phyloP scores from a whole-genome alignment of 1,139 yeast genomes.

The Candida anutae region DNA sequence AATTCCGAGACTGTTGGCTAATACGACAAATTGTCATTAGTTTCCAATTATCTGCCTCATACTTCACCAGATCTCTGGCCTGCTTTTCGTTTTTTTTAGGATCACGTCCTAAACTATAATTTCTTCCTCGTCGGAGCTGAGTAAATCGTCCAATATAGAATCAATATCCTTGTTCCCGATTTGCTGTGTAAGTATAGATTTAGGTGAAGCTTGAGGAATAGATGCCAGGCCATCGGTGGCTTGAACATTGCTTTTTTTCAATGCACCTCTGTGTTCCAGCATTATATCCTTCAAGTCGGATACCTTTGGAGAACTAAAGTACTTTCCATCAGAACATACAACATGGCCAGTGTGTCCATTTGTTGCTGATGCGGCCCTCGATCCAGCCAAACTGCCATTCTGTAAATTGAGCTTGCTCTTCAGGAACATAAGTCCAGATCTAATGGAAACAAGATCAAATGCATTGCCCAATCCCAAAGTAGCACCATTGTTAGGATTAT shows the following conservation, averaged over 20 bases:
- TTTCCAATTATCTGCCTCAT: too few species aligned
- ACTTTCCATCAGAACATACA: constrained; percentile 6
- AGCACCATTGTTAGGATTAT: too few species aligned
- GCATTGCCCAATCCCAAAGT: constrained; percentile 34
- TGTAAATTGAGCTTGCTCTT: constrained; percentile 6
- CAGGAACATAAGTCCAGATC: constrained; percentile 26
- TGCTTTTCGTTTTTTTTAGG: too few species aligned
- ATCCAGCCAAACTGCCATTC: constrained; percentile 5
- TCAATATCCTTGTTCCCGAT: constrained; percentile 26
- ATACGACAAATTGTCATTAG: too few species aligned
- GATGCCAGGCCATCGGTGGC: constrained; percentile 7
- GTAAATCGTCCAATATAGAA: constrained; percentile 30
- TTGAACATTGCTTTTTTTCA: constrained; percentile 5
- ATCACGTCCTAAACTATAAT: constrained; percentile 28
- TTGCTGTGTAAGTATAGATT: constrained; percentile 28
- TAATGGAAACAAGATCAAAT: constrained; percentile 36
- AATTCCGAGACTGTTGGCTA: too few species aligned
- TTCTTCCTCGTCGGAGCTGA: constrained; percentile 28
- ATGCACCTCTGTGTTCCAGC: constrained; percentile 10
- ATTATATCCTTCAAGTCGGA: constrained; percentile 40
- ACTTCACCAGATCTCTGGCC: too few species aligned
- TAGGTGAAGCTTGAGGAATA: constrained; percentile 8
- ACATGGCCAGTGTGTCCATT: too few species aligned
- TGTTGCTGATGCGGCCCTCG: constrained; percentile 18
- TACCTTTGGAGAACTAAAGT: constrained; percentile 29